A percentile compares a stretch with the other conserved stretches of the same genome.
These are phyloP conservation scores for Acacia crassicarpa DNA, from an alignment of 306 rosid genomes.

Conservation along the genomic window DNA sequence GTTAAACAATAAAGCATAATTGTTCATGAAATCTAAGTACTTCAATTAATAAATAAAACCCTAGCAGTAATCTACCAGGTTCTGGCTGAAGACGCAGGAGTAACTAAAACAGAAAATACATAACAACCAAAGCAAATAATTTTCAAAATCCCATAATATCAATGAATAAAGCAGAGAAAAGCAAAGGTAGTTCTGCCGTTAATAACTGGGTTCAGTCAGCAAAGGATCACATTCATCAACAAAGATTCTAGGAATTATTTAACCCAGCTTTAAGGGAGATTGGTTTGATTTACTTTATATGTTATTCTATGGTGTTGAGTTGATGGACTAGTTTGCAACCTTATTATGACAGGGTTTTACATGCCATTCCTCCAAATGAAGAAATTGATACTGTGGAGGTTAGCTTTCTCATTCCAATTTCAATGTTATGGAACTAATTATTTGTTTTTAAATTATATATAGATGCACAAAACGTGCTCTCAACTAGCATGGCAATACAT, in stretches of 20 bases:
- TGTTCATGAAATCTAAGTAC: not conserved
- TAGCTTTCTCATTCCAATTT: constrained; percentile 29
- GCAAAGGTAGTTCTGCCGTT: not conserved
- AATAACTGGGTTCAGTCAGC: not conserved
- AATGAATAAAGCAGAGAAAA: not conserved
- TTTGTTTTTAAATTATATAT: constrained; percentile 13
- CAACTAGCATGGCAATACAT: not conserved
- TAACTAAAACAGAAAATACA: not conserved
- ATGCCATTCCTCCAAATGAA: constrained; percentile 91
- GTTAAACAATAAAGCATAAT: not conserved
- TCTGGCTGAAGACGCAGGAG: not conserved
- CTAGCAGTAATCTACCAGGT: not conserved
- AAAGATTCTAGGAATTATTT: not conserved
- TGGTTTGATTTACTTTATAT: not conserved
- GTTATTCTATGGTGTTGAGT: constrained; percentile 6
- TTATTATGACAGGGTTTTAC: constrained; percentile 69
- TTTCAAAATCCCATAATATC: not conserved
- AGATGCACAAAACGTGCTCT: constrained; percentile 9
- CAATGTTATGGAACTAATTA: not conserved
- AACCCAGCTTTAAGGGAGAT: not conserved
- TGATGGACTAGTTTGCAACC: constrained; percentile 11
- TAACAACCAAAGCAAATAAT: not conserved
- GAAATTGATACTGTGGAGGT: constrained; percentile 98
- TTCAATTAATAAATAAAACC: not conserved
- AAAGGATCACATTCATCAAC: not conserved